Evolutionary conservation across 1,284 basidiomycete species (phyloP), one percentile per base, ranked within the genome.

Genomic region (Agroathelia rolfsii): DNA sequence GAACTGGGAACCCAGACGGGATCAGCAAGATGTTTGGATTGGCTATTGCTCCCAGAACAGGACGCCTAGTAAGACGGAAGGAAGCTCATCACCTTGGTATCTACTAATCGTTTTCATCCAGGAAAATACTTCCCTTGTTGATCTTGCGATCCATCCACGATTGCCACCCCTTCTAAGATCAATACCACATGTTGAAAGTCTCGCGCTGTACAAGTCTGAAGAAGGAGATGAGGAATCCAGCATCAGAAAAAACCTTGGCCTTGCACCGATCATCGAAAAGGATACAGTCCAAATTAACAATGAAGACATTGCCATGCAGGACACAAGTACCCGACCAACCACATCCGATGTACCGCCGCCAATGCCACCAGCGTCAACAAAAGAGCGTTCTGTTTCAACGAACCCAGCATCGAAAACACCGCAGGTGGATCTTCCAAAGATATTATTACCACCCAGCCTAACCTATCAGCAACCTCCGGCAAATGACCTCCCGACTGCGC

Each of bases 81-180:
- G 21, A 46, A 46, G 32, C 48, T 48, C 41, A 62, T 56, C 44
- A 36, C 44, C 50, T 32, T 16, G 24, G 12, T 24, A 27, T 19
- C n/a, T 35, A 18, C 12, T 40, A 30, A 30, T 32, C 22, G n/a
- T 24, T 11, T 24, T 27, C n/a, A 34, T 7, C 17, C 24, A 14
- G 11, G n/a, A 20, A 22, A 10, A 20, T 28, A 16, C 14, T 28
- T 6, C n/a, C n/a, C n/a, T n/a, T 32, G 43, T 80, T 31, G 79
- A 85, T 36, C 58, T 78, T 9, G 58, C 85, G 11, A 51, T 89
- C 10, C 78, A 88, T 38, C 80, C 85, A 22, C 75, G 84, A 7
- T 62, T 84, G 10, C 78, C 85, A 2, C 79, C 84, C 2, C 56
- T 85, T 9, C 61, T 87, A 25, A 69, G 81, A 29, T 68, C 69